Evolutionary conservation across 176 grass and related monocot genomes (phyloP).

Genomic region (Ensete ventricosum): DNA sequence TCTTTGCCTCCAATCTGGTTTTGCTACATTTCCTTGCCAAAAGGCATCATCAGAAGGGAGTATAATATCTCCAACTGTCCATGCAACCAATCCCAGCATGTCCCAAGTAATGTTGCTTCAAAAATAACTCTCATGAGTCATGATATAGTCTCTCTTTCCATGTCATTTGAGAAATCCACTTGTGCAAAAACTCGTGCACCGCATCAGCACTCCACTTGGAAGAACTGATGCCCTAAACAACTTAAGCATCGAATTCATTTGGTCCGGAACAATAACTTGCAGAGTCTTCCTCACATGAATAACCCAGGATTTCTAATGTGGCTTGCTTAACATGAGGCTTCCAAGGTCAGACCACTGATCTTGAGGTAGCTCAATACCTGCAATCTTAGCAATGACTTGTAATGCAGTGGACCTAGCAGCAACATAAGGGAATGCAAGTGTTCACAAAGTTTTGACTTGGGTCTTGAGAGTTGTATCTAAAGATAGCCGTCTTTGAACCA

Average conservation of each 20-base stretch:
- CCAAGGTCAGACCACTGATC: slow-evolving; percentile 12
- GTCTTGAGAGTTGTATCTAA: neutral
- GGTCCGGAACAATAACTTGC: slow-evolving; percentile 7
- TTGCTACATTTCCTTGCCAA: neutral
- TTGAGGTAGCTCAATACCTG: slow-evolving; percentile 6
- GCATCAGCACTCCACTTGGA: slow-evolving; percentile 4
- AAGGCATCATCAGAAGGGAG: slow-evolving; percentile 8
- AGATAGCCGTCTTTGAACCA: slow-evolving; percentile 12
- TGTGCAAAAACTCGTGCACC: slow-evolving; percentile 8
- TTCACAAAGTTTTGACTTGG: slow-evolving; percentile 8
- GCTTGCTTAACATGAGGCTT: slow-evolving; percentile 13
- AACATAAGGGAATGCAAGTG: slow-evolving; percentile 1
- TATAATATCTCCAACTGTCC: slow-evolving; percentile 9
- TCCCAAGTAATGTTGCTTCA: slow-evolving; percentile 4
- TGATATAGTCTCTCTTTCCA: slow-evolving; percentile 16
- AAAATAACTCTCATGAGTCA: slow-evolving; percentile 17
- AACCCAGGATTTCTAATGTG: slow-evolving; percentile 15
- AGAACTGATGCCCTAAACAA: slow-evolving; percentile 11
- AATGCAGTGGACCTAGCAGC: slow-evolving; percentile 15
- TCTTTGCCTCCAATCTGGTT: slow-evolving; percentile 16
- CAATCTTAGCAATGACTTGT: slow-evolving; percentile 8
- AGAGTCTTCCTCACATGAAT: slow-evolving; percentile 15
- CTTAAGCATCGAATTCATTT: slow-evolving; percentile 13
- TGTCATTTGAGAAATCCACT: slow-evolving; percentile 8
- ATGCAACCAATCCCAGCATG: slow-evolving; percentile 13